Evolutionary conservation across 805 yeast genomes (phyloP), one percentile per base, ranked within the genome.

Genomic region (Schwanniomyces vanrijiae): DNA sequence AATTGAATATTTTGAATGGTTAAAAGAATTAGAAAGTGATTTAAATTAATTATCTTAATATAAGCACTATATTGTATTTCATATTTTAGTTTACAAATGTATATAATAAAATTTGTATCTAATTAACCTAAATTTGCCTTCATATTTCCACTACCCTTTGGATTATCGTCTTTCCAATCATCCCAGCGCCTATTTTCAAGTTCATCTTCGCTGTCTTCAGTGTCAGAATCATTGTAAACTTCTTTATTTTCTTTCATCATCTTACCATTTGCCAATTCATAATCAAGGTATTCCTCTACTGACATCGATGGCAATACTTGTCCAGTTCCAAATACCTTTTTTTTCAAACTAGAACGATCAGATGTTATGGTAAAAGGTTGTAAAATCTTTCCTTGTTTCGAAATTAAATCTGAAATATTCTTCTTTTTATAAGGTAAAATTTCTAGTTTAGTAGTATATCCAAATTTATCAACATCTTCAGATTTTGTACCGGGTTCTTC

Each of bases 271-370:
- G 83, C 83, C 51, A 88, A 72, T 61, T 94, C 99, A 55, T 89
- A 82, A 41, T 90, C 96, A 44, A 94, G 71, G 50, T 87, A 84
- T 56, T 94, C 97, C 53, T 94, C 99, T 0, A 94, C 90, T 0
- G 96, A 75, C 94, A 94, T 89, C 0, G 97, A 89, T 2, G 99
- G 99, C 24, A 92, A 74, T 21, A 78, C 82, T 66, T 94, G 97
- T 0, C 97, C 99, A 2, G 95, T 89, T 1, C 97, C 97, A 55
- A 80, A 82, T 0, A 91, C 97, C 56, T 84, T 80, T 26, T 75
- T 69, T 47, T 77, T 72, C 14, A 89, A 54, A 40, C 84, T 80
- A 31, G 81, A 81, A 49, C 81, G 76, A 37, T 76, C 68, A 1
- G 61, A 54, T 8, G 84, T 81, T 14, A 92, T 76, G 0, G 92